These are phyloP conservation scores for Globisporangium irregulare DNA, from an alignment of 352 stramenopile genomes.

Conservation along the genomic window DNA sequence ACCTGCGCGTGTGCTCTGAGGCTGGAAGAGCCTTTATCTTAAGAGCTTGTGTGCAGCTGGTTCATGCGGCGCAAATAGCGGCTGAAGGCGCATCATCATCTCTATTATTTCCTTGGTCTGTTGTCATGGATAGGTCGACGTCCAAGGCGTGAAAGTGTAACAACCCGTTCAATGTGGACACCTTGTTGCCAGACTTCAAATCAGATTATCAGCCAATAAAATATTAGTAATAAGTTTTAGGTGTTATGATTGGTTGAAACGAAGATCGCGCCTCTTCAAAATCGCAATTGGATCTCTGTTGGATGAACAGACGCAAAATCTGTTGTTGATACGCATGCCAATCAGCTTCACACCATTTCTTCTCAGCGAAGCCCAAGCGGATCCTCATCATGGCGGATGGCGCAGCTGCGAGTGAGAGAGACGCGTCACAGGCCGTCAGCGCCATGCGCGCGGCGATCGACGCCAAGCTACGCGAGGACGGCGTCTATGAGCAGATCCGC, in stretches of 20 bases:
- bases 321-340: not conserved
- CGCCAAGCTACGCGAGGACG: slow-evolving; percentile 67
- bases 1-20: not conserved
- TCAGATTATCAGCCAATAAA: not conserved
- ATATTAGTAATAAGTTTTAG: too few species aligned
- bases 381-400: not conserved
- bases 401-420: not conserved
- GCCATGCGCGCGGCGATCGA: slow-evolving; percentile 64
- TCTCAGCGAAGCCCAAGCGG: not conserved
- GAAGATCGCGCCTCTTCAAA: not conserved
- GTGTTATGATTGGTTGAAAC: not conserved
- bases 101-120: not conserved
- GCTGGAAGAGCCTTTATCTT: too few species aligned
- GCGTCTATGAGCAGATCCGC: slow-evolving; percentile 75
- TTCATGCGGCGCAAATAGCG: not conserved
- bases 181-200: not conserved
- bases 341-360: not conserved
- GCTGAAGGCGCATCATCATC: not conserved
- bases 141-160: not conserved
- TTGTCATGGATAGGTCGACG: not conserved
- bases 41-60: not conserved
- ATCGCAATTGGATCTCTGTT: not conserved
- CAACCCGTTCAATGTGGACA: not conserved
- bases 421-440: slow-evolving; percentile 35
- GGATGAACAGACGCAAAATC: too few species aligned